Percentiles rank a stretch among this genome's conserved stretches.
phyloP scores from a whole-genome alignment of 495 filamentous ascomycete species.

The Astrothelium macrocarpum region DNA sequence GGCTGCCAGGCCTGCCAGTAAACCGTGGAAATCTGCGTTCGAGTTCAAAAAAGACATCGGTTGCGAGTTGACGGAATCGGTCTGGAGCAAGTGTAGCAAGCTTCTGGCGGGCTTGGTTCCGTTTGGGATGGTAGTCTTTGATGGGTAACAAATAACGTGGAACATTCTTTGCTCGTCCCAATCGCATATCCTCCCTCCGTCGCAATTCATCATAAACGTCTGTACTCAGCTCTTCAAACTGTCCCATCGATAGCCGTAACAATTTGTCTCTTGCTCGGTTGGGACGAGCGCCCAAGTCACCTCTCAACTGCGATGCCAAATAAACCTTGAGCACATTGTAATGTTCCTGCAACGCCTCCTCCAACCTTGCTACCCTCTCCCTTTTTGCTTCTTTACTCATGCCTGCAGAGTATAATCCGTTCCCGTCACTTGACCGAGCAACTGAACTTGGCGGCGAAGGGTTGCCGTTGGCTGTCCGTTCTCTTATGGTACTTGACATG shows the following conservation, averaged over 20 bases:
- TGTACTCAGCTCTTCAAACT: conserved; percentile 94
- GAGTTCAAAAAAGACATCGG: conserved; percentile 89
- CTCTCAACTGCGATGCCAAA: conserved; percentile 56
- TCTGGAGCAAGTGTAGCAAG: conserved; percentile 75
- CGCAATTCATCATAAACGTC: conserved; percentile 95
- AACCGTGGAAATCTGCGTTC: conserved; percentile 86
- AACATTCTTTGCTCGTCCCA: conserved; percentile 43
- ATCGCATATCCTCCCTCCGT: conserved; percentile 60
- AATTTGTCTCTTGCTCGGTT: conserved; percentile 91
- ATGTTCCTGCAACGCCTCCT: conserved; percentile 68
- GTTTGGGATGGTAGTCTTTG: conserved; percentile 84
- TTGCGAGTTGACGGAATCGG: conserved; percentile 82
- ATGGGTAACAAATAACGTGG: conserved; percentile 72
- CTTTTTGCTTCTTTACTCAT: conserved; percentile 37
- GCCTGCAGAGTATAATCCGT: conserved; percentile 53
- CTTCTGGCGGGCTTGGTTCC: conserved; percentile 91
- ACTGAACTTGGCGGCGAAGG: conserved; percentile 83
- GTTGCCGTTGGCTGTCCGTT: conserved; percentile 39
- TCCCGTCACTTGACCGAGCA: conserved; percentile 68
- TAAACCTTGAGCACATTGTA: conserved; percentile 72
- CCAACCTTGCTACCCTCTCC: conserved; percentile 44
- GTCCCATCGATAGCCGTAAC: conserved; percentile 73
- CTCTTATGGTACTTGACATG: conserved; percentile 23
- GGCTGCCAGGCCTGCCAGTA: conserved; percentile 42
- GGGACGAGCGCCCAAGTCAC: conserved; percentile 65